Evolutionary conservation across 441 rosid species (phyloP), one percentile per base, ranked within the genome.

Genomic region (Eutrema salsugineum): DNA sequence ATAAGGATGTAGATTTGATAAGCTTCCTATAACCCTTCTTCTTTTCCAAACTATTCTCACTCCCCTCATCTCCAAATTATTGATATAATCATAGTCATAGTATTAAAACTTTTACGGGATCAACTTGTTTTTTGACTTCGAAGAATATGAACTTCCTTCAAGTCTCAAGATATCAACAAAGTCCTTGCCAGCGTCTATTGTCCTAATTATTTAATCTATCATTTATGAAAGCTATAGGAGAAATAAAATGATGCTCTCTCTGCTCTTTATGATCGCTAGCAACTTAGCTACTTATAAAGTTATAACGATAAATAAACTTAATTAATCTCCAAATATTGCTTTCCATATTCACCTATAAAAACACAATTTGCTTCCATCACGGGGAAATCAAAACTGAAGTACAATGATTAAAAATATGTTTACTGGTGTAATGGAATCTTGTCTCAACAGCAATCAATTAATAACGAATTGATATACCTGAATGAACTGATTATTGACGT

Each of bases 351-450:
- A 58, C 47, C 16, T 11, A 11, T 9, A 14, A 12, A 11, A 17
- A 58, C 63, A 38, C 32, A 17, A 6, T 17, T 50, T 50, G 16
- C 61, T 30, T 51, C 50, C 22, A 49, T 40, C n/a, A 71, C 28
- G 48, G 20, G 20, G 24, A 59, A 20, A 39, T n/a, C n/a, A 6
- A 8, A 39, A 2, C 24, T 20, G 3, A 42, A 62, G 54, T 51
- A 50, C 14, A 70, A 30, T 71, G 54, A 60, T 40, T 40, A 20
- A 33, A 51, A 62, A 11, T 11, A 53, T 42, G 54, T 71, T 71
- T 40, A 66, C 61, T 71, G 68, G 65, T n/a, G 75, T 51, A 51
- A 62, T 61, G 48, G 75, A 61, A 28, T 51, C 61, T 62, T 53
- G 47, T 71, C 44, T 9, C 75, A 40, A 62, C 75, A 71, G 20